Conservation (phyloP, 805 yeast species). For the Scheffersomyces stipitis region DNA sequence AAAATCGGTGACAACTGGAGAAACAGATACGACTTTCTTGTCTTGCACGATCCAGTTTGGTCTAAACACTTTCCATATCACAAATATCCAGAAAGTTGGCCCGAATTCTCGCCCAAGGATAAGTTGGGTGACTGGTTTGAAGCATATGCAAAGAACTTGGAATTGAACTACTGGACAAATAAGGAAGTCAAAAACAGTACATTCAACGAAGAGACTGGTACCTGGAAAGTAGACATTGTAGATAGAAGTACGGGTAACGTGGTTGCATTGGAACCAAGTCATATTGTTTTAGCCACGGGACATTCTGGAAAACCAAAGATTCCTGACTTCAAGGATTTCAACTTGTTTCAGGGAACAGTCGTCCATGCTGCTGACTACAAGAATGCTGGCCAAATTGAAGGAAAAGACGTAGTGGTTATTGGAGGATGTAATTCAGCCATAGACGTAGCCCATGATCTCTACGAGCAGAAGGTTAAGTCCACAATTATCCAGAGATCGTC, state of each 20-base stretch:
- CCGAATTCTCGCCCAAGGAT: conserved; percentile 44
- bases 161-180: conserved; percentile 31
- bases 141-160: conserved; percentile 39
- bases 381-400: conserved; percentile 41
- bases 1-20: no score
- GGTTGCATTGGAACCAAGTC: conserved; percentile 28
- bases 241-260: conserved; percentile 25
- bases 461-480: no score
- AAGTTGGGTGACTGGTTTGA: conserved; percentile 46
- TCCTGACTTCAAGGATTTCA: conserved; percentile 40
- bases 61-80: conserved; percentile 43
- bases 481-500: no score
- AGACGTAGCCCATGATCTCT: conserved; percentile 46
- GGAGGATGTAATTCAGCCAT: conserved; percentile 49
- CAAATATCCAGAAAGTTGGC: conserved; percentile 41
- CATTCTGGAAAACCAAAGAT: conserved; percentile 47
- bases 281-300: conserved; percentile 45
- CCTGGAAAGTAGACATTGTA: conserved; percentile 34
- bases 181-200: conserved; percentile 24
- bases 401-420: conserved; percentile 43
- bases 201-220: conserved; percentile 24
- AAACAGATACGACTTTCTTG: conserved; percentile 42
- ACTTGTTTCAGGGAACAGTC: conserved; percentile 35
- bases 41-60: conserved; percentile 47
- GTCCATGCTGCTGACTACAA: conserved; percentile 44